Base-by-base conservation (phyloP, 345 rosid species). In the Eucalyptus viminalis region DNA sequence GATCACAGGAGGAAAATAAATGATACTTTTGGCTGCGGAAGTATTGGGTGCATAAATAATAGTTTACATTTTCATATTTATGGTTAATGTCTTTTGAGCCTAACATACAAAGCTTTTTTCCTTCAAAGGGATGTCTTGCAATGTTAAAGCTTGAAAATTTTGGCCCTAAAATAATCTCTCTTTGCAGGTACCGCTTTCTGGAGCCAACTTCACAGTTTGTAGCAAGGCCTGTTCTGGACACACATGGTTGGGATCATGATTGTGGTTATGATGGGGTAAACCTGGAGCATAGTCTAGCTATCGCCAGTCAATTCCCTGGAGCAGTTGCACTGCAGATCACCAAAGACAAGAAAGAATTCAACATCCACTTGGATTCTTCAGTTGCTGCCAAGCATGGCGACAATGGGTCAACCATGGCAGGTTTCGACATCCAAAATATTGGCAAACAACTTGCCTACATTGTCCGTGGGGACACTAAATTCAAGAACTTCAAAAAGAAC, bases 221-320 rank as follows among this genome's bases (percentile, higher is more conserved):
- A 88, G 97, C 96, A 25, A 94, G 99, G 96, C 98, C 99, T 19
- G 98, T 97, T 49, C 90, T 97, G 89, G 99, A 97, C 92, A 94
- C 97, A 86, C 98, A 97, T 90, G 97, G 99, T 72, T 97, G 99
- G 99, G 99, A 97, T 92, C 99, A 97, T 94, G 99, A 97, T 90
- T 96, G 97, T 91, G 99, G 99, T 47, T 97, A 97, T 89, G 99
- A 97, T 53, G 99, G 99, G 16, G 98, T 97, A 76, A 97, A 96
- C 86, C 90, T 97, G 5, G 99, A 97, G 86, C 93, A 96, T 29
- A 93, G 95, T 89, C 90, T 97, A 88, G 97, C 97, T 69, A 60
- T 97, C 83, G 94, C 89, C 54, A 94, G 91, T 87, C 95, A 67
- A 80, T 97, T 95, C 93, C 99, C 99, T 25, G 96, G 95, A 12